Percentiles rank a stretch among this genome's conserved stretches.
Conservation (phyloP, 2,329 filamentous ascomycete species). For the Nigrograna mackinnonii region DNA sequence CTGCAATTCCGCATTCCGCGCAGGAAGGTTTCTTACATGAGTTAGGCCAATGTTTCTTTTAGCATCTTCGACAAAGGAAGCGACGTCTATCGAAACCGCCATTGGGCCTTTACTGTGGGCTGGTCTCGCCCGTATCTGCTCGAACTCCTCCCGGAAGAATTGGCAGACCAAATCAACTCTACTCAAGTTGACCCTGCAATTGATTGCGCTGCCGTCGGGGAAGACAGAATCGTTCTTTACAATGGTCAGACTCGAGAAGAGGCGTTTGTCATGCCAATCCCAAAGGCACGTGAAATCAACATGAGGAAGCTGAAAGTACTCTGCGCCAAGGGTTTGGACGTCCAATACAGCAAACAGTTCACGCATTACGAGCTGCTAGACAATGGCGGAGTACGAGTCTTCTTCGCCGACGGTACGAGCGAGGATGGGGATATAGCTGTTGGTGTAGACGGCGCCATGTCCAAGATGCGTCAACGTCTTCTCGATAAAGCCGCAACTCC, state of each 20-base stretch:
- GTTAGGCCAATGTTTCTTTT: conserved; percentile 22
- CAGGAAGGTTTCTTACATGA: too few relatives aligned
- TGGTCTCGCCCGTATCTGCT: conserved; percentile 35
- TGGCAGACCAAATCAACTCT: conserved; percentile 25
- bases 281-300: conserved; percentile 35
- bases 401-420: conserved; percentile 27
- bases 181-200: conserved; percentile 38
- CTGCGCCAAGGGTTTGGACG: conserved; percentile 37
- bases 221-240: conserved; percentile 35
- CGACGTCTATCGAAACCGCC: conserved; percentile 28
- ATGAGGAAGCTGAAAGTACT: conserved; percentile 42
- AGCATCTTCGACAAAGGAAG: conserved; percentile 32
- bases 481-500: conserved; percentile 19
- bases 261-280: conserved; percentile 38
- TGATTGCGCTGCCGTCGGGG: conserved; percentile 26
- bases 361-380: conserved; percentile 14
- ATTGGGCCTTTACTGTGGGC: conserved; percentile 44
- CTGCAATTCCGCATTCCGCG: too few relatives aligned
- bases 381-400: conserved; percentile 22
- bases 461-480: conserved; percentile 26
- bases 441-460: conserved; percentile 31
- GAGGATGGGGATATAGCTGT: conserved; percentile 23
- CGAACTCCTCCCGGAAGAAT: conserved; percentile 30
- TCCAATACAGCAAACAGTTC: conserved; percentile 30
- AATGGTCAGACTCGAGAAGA: conserved; percentile 39